Evolutionary conservation across 371 early-diverging fungal species (phyloP).

Genomic region (Circinella umbellata): DNA sequence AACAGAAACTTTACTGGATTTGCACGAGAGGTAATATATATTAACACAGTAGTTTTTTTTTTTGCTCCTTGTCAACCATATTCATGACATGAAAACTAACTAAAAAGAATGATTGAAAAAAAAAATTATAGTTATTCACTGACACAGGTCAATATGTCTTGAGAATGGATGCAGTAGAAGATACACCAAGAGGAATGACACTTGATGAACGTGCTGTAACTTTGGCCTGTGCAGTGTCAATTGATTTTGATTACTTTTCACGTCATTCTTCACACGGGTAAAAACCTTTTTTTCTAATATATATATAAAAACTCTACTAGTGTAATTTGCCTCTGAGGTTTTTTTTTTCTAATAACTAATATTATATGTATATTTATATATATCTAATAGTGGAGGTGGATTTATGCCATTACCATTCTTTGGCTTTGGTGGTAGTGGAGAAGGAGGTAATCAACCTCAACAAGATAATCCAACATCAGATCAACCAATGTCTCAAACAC

Average conservation of each 20-base stretch:
- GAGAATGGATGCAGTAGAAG: conserved; percentile 73
- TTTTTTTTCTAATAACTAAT: neutral
- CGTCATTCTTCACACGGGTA: conserved; percentile 75
- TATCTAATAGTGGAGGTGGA: conserved; percentile 33
- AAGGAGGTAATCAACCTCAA: neutral
- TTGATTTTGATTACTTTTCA: conserved; percentile 92
- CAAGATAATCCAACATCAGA: too few relatives aligned
- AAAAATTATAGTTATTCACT: conserved; percentile 71
- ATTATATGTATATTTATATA: neutral
- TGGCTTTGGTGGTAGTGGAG: conserved; percentile 32
- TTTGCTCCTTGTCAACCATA: too few relatives aligned
- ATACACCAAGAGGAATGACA: conserved; percentile 62
- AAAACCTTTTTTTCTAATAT: neutral
- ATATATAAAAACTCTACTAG: neutral
- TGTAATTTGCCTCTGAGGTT: neutral
- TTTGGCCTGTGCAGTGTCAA: conserved; percentile 84
- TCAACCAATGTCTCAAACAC: too few relatives aligned
- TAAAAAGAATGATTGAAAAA: neutral
- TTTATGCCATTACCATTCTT: conserved; percentile 53
- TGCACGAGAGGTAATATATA: conserved; percentile 68
- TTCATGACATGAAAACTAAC: neutral
- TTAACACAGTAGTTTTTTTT: too few relatives aligned
- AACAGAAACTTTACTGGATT: conserved; percentile 87
- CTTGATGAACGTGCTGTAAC: conserved; percentile 87
- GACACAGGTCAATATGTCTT: conserved; percentile 87